Percentiles rank a stretch among this genome's conserved stretches.
These are phyloP conservation scores for Populus tremula DNA, from an alignment of 345 rosid species.

Conservation along the genomic window DNA sequence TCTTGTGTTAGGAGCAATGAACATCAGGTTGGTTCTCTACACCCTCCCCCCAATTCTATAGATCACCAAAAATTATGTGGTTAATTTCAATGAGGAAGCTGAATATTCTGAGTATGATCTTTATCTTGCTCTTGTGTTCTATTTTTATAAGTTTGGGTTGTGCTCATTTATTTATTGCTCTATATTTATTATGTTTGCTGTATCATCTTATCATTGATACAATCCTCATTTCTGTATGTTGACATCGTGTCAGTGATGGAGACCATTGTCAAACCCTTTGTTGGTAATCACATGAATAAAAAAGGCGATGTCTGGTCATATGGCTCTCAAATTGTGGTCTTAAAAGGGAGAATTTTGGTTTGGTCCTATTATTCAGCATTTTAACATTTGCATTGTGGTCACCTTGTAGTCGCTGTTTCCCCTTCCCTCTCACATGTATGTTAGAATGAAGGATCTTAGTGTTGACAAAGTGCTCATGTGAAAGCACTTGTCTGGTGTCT, in stretches of 20 bases:
- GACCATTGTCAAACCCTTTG: neutral
- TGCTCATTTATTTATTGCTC: neutral
- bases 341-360: neutral
- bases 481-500: neutral
- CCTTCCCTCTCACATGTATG: neutral
- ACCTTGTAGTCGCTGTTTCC: neutral
- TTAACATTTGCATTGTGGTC: neutral
- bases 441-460: neutral
- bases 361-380: neutral
- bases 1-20: constrained; percentile 99
- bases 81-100: neutral
- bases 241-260: neutral
- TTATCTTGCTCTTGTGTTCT: neutral
- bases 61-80: neutral
- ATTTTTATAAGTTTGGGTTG: neutral
- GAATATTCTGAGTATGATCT: neutral
- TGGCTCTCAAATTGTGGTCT: neutral
- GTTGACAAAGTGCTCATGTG: neutral
- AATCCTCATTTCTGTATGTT: neutral
- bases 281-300: neutral
- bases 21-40: constrained; percentile 72
- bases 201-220: neutral
- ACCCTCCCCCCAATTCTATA: neutral
- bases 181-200: neutral
- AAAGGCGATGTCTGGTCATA: neutral